Percentiles rank a stretch among this genome's conserved stretches.
These are phyloP conservation scores for Hymenoscyphus scutula DNA, from an alignment of 2,329 filamentous ascomycete genomes.

Conservation along the genomic window DNA sequence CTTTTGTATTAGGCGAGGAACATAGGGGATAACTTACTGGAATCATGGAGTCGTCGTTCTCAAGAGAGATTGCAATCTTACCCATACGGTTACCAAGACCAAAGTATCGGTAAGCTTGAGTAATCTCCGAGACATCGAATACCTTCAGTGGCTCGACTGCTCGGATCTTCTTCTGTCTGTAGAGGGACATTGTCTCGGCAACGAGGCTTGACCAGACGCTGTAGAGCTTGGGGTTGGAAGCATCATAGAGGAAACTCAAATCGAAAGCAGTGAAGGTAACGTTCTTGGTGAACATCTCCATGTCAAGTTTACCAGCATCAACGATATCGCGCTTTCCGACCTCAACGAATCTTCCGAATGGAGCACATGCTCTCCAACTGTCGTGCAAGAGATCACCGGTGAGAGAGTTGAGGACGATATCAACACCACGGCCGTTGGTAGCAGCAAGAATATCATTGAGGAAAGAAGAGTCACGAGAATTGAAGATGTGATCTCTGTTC, in stretches of 20 bases:
- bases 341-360: constrained; percentile 40
- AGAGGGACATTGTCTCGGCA: constrained; percentile 3
- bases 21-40: constrained; percentile 4
- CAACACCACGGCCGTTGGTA: constrained; percentile 28
- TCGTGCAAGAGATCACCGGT: constrained; percentile 24
- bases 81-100: constrained; percentile 15
- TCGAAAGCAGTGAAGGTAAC: constrained; percentile 22
- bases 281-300: constrained; percentile 31
- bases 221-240: constrained; percentile 1
- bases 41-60: constrained; percentile 9
- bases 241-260: constrained; percentile 21
- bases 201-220: constrained; percentile 9
- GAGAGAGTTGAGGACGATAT: constrained; percentile 30
- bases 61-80: constrained; percentile 18
- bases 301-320: constrained; percentile 26
- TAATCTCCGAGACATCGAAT: constrained; percentile 14
- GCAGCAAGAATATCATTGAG: constrained; percentile 19
- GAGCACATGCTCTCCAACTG: constrained; percentile 37
- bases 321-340: constrained; percentile 38
- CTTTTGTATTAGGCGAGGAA: no score
- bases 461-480: constrained; percentile 23
- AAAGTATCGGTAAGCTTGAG: constrained; percentile 15
- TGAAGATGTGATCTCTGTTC: constrained; percentile 12
- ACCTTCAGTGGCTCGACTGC: constrained; percentile 11
- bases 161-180: constrained; percentile 11